A percentile compares a stretch with the other conserved stretches of the same genome.
phyloP scores from a whole-genome alignment of 768 basidiomycete genomes.

The Tulasnella sp. region DNA sequence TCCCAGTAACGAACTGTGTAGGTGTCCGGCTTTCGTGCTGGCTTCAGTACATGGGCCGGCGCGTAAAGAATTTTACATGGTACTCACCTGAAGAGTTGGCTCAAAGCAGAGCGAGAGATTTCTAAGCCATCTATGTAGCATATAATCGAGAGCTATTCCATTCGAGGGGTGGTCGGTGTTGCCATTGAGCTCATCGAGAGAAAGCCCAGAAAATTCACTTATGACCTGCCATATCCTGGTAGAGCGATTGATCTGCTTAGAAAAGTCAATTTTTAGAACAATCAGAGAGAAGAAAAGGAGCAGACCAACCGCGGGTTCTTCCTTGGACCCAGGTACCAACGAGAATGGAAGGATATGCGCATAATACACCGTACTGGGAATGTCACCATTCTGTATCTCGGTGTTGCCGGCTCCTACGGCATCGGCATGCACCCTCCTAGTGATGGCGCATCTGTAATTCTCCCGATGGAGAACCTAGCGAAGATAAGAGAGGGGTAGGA shows the following conservation, averaged over 20 bases:
- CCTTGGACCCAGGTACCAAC: neutral
- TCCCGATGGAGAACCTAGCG: neutral
- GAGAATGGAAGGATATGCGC: neutral
- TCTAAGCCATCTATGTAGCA: neutral
- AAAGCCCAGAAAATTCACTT: neutral
- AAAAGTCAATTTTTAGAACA: neutral
- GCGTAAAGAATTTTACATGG: neutral
- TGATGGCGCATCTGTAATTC: neutral
- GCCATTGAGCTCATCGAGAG: neutral
- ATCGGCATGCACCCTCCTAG: neutral
- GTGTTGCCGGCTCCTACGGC: neutral
- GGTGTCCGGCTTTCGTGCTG: neutral
- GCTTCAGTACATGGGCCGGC: neutral
- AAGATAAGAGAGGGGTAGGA: neutral
- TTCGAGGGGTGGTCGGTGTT: neutral
- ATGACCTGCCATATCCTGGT: neutral
- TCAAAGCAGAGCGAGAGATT: neutral
- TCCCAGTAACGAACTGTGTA: neutral
- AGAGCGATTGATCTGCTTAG: neutral
- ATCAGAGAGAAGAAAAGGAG: neutral
- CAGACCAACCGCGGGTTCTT: neutral
- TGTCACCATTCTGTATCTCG: neutral
- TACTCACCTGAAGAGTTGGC: neutral
- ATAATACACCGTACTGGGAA: neutral
- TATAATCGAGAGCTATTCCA: neutral